These are phyloP conservation scores for Salvia miltiorrhiza DNA, from an alignment of 257 asterid species.

Conservation along the genomic window DNA sequence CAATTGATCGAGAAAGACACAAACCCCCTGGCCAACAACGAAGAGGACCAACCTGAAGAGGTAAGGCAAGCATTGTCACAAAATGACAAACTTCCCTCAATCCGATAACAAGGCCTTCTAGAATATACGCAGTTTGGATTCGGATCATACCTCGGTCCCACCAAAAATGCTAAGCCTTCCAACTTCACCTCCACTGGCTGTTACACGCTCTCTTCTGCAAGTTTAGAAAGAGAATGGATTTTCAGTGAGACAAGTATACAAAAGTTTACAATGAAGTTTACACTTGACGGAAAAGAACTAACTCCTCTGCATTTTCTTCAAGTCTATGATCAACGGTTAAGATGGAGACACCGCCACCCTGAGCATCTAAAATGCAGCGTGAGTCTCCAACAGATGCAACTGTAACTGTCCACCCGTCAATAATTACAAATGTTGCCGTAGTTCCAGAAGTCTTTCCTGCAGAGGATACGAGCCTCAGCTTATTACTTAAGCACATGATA, in stretches of 20 bases:
- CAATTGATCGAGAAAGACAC: conserved; percentile 78
- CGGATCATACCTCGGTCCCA: conserved; percentile 59
- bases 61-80: background rate
- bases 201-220: conserved; percentile 82
- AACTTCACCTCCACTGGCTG: conserved; percentile 89
- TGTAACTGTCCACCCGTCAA: conserved; percentile 90
- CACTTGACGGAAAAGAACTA: conserved; percentile 9
- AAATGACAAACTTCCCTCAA: background rate
- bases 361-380: conserved; percentile 79
- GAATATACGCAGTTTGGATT: background rate
- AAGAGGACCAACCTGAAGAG: conserved; percentile 60
- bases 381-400: conserved; percentile 95
- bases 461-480: background rate
- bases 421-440: conserved; percentile 75
- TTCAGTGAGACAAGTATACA: background rate
- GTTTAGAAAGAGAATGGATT: background rate
- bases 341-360: conserved; percentile 55
- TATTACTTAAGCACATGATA: background rate
- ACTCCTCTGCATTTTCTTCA: conserved; percentile 87
- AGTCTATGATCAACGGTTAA: conserved; percentile 91
- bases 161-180: conserved; percentile 70
- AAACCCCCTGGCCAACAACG: conserved; percentile 91
- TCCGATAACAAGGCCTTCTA: background rate
- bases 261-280: background rate
- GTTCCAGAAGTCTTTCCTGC: conserved; percentile 92